Evolutionary conservation across 768 basidiomycete species (phyloP).

Genomic region (Omphalotus guepiniiformis): DNA sequence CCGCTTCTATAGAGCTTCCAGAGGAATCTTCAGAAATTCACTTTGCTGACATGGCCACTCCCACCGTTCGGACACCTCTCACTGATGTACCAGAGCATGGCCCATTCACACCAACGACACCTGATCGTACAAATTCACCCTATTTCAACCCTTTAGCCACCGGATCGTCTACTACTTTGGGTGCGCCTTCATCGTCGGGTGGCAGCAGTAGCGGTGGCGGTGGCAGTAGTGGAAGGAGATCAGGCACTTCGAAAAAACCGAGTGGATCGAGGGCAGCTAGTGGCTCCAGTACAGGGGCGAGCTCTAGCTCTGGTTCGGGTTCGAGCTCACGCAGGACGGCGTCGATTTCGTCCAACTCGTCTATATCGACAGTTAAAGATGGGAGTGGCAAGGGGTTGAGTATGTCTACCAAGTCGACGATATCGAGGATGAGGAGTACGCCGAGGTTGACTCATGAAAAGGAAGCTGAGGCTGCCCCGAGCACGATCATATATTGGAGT

Average conservation of each 20-base stretch:
- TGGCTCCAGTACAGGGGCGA: background rate
- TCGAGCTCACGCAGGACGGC: slow-evolving; percentile 18
- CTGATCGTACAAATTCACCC: background rate
- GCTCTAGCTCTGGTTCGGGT: slow-evolving; percentile 20
- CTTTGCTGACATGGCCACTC: no score
- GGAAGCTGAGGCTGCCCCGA: slow-evolving; percentile 55
- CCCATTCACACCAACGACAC: slow-evolving; percentile 11
- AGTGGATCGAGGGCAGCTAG: slow-evolving; percentile 1
- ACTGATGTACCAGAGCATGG: slow-evolving; percentile 29
- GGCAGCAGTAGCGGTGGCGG: slow-evolving; percentile 27
- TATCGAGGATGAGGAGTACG: slow-evolving; percentile 37
- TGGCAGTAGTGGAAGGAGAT: slow-evolving; percentile 7
- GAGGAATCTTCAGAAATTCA: no score
- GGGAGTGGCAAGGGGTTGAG: background rate
- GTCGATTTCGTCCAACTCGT: slow-evolving; percentile 21
- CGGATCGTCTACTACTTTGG: slow-evolving; percentile 34
- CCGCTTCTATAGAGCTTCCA: no score
- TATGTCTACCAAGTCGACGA: slow-evolving; percentile 10
- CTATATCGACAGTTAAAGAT: background rate
- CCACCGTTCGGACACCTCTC: slow-evolving; percentile 12
- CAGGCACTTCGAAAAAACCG: slow-evolving; percentile 8
- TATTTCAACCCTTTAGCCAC: slow-evolving; percentile 8
- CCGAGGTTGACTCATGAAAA: slow-evolving; percentile 62
- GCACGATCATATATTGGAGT: slow-evolving; percentile 84
- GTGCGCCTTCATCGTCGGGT: slow-evolving; percentile 31